Percentiles rank a stretch among this genome's conserved stretches.
Evolutionary conservation across 176 grass and related monocot species (phyloP).

Genomic region (Carex kokanica): DNA sequence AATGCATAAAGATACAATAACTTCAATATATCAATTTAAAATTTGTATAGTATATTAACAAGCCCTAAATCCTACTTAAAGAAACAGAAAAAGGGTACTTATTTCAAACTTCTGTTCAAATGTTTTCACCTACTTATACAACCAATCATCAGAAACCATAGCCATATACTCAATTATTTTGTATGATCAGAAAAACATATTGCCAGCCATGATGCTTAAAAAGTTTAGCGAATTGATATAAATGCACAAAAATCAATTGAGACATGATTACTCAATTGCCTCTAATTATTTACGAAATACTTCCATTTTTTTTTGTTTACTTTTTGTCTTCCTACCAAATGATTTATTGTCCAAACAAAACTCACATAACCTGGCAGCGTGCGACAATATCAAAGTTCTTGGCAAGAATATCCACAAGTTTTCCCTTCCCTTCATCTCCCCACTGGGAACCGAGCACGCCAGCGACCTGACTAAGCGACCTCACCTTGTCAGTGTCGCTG

Average conservation of each 20-base stretch:
- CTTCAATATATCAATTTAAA: not conserved
- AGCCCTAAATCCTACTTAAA: not conserved
- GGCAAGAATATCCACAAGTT: slow-evolving; percentile 85
- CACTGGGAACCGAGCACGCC: slow-evolving; percentile 89
- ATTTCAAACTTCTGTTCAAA: not conserved
- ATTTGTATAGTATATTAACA: not conserved
- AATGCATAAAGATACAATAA: not conserved
- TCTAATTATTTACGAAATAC: not conserved
- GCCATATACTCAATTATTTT: not conserved
- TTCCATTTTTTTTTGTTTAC: not conserved
- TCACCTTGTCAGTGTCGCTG: slow-evolving; percentile 32
- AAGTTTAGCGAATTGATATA: not conserved
- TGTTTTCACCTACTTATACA: not conserved
- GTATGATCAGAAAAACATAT: not conserved
- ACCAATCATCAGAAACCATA: not conserved
- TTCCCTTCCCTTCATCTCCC: slow-evolving; percentile 92
- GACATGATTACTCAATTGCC: not conserved
- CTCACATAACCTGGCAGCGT: slow-evolving; percentile 64
- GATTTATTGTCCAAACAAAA: slow-evolving; percentile 33
- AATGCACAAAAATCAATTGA: not conserved
- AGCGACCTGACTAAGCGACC: slow-evolving; percentile 81
- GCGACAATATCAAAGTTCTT: slow-evolving; percentile 83
- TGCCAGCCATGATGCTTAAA: not conserved
- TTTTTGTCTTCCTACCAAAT: not conserved
- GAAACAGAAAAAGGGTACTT: not conserved